phyloP scores from a whole-genome alignment of 805 yeast genomes.

The Geotrichum ghanense region DNA sequence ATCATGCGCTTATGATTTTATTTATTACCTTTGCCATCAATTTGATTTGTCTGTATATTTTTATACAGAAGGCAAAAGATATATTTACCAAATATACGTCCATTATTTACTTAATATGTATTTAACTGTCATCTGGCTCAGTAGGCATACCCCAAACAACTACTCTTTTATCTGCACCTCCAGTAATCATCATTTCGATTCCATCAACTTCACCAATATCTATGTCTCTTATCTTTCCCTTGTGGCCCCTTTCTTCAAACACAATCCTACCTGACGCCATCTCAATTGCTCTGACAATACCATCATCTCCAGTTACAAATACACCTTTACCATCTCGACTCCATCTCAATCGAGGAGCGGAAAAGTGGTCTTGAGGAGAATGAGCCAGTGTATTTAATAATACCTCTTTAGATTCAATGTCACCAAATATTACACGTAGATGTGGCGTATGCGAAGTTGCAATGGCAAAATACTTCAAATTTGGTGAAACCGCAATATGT shows the following conservation, averaged over 20 bases:
- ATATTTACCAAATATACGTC: too few relatives aligned
- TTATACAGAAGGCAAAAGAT: too few relatives aligned
- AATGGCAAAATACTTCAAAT: slow-evolving; percentile 26
- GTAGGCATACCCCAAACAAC: slow-evolving; percentile 22
- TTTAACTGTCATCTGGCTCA: too few relatives aligned
- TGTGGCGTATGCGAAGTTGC: slow-evolving; percentile 72
- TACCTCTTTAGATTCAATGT: slow-evolving; percentile 21
- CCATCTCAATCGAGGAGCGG: slow-evolving; percentile 40
- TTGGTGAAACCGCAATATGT: slow-evolving; percentile 25
- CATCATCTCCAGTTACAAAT: slow-evolving; percentile 66
- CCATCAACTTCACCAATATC: neutral
- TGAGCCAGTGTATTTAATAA: slow-evolving; percentile 35
- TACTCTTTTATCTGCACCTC: slow-evolving; percentile 35
- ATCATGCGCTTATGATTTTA: too few relatives aligned
- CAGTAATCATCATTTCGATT: slow-evolving; percentile 6
- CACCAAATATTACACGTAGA: slow-evolving; percentile 51
- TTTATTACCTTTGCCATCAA: too few relatives aligned
- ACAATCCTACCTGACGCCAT: slow-evolving; percentile 29
- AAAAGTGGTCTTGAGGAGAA: slow-evolving; percentile 61
- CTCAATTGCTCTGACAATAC: slow-evolving; percentile 49
- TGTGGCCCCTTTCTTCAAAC: slow-evolving; percentile 27
- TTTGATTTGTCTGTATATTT: too few relatives aligned
- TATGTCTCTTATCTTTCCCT: slow-evolving; percentile 32
- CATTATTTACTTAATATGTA: too few relatives aligned
- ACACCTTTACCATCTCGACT: slow-evolving; percentile 36